Evolutionary conservation across 148 eudicot species (phyloP), one percentile per base, ranked within the genome.

Genomic region (Rhododendron ferrugineum): DNA sequence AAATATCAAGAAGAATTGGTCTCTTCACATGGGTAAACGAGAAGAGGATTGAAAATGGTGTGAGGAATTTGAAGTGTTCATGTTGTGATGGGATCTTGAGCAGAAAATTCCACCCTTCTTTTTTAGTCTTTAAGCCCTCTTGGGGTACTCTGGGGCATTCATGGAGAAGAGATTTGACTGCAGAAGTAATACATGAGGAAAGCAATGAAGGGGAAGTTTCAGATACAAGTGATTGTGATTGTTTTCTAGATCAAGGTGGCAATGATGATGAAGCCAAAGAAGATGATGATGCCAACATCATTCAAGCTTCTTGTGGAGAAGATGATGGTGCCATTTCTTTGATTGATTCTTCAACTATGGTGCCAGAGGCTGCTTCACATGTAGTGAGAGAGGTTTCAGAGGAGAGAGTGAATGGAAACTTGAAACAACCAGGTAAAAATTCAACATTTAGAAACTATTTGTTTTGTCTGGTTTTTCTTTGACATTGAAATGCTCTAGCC

Each of bases 61-160:
- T 13, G 26, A 84, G 68, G 36, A 26, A 56, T 72, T 46, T 87
- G 83, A 91, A 72, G 81, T 95, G 98, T 93, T 94, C 90, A 87
- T 95, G 98, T 60, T 95, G 98, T 89, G 93, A 91, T 84, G 88
- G 80, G 62, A 80, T 44, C 30, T 88, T 91, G 2, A 85, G 85
- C 2, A 76, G 62, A 2, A 86, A 90, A 82, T 82, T 37, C 47
- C 68, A 84, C 58, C 83, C 90, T 76, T 84, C 87, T 54, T 88
- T 66, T 74, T 30, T 80, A n/a, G 64, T 87, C 79, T 86, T 88
- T 30, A 85, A 88, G 79, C 89, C 92, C 84, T 89, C 88, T 50
- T 91, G 81, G 84, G 89, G 86, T 89, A 82, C 79, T 86, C 84
- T 89, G 85, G 91, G 87, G 58, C 82, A 78, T 87, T n/a, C 88